Conservation (phyloP, 441 rosid species). For the Bocquillonia castaneifolia region DNA sequence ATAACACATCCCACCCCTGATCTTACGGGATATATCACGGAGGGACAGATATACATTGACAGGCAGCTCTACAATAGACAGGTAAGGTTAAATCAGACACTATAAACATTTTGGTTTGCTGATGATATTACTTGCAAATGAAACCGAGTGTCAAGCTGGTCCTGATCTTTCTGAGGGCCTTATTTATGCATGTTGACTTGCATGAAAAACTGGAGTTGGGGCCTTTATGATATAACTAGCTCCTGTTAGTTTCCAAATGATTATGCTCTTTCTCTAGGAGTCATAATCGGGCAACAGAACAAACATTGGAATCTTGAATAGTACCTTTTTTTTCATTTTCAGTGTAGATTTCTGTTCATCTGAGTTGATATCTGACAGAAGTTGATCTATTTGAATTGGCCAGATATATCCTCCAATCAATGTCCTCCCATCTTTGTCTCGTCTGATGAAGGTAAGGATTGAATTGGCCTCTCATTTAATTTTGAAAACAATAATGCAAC, state of each 20-base stretch:
- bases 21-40: constrained; percentile 98
- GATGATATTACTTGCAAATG: not conserved
- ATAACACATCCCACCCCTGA: constrained; percentile 99
- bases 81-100: constrained; percentile 31
- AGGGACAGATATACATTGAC: constrained; percentile 97
- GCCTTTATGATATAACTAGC: not conserved
- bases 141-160: not conserved
- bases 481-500: not conserved
- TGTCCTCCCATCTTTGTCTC: constrained; percentile 97
- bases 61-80: constrained; percentile 92
- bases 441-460: constrained; percentile 70
- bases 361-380: constrained; percentile 16
- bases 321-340: not conserved
- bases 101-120: not conserved
- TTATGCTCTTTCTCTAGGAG: not conserved
- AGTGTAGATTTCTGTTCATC: constrained; percentile 49
- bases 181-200: not conserved
- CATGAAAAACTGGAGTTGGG: not conserved
- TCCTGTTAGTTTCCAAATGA: not conserved
- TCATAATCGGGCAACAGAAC: not conserved
- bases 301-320: constrained; percentile 3
- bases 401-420: constrained; percentile 99
- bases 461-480: constrained; percentile 11
- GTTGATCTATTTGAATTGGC: constrained; percentile 23
- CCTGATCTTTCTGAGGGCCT: not conserved